Conservation (phyloP, 495 filamentous ascomycete species). For the Saxophila tyrrhenica region DNA sequence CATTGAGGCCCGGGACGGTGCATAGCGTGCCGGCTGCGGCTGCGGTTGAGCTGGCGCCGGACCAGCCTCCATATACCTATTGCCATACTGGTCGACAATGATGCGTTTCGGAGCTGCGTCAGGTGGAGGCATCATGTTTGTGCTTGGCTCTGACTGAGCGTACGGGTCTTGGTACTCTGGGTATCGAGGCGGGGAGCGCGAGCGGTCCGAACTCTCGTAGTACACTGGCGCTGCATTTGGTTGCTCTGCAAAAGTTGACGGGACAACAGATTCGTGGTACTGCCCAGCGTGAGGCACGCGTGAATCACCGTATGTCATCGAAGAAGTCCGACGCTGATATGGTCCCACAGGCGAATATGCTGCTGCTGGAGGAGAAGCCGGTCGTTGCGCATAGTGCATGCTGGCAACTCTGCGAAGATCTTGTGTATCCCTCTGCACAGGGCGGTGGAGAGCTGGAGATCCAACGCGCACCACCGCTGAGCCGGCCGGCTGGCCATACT, state of each 20-base stretch:
- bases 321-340: conserved; percentile 9
- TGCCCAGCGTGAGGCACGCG: not conserved
- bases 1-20: conserved; percentile 21
- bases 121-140: conserved; percentile 23
- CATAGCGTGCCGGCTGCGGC: not conserved
- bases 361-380: conserved; percentile 21
- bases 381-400: conserved; percentile 32
- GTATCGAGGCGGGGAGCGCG: conserved; percentile 44
- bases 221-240: conserved; percentile 32
- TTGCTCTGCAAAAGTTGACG: conserved; percentile 46
- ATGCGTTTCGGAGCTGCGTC: conserved; percentile 18
- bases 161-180: conserved; percentile 19
- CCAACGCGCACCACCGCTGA: conserved; percentile 30
- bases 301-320: conserved; percentile 13
- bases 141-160: conserved; percentile 16
- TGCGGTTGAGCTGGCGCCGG: conserved; percentile 1
- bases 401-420: conserved; percentile 53
- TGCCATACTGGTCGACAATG: conserved; percentile 30
- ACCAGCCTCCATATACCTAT: conserved; percentile 25
- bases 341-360: conserved; percentile 27
- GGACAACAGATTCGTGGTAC: conserved; percentile 29
- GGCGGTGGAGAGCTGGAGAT: conserved; percentile 34
- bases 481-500: conserved; percentile 31
- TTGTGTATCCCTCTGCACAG: conserved; percentile 40
- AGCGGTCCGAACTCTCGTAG: conserved; percentile 44